These are phyloP conservation scores for Mycosphaerella arachidis DNA, from an alignment of 2,329 filamentous ascomycete species.

Conservation along the genomic window DNA sequence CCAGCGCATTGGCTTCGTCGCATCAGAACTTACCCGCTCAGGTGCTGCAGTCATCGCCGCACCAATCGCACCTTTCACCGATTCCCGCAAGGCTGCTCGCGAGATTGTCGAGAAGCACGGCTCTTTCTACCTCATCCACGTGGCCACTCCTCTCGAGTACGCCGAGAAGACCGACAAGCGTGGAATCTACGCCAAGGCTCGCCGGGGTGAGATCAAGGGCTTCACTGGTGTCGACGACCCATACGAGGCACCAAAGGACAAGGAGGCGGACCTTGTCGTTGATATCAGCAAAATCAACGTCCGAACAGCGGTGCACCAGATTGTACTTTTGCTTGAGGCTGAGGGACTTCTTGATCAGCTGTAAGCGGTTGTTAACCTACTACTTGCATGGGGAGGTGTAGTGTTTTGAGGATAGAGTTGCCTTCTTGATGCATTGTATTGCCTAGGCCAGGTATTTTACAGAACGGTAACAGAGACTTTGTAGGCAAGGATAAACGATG, in stretches of 20 bases:
- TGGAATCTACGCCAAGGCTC: conserved; percentile 80
- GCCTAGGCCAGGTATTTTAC: background rate
- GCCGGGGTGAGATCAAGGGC: conserved; percentile 88
- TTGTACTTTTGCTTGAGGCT: conserved; percentile 86
- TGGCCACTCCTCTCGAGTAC: conserved; percentile 86
- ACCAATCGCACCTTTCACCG: conserved; percentile 89
- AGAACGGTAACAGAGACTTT: background rate
- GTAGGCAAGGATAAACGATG: background rate
- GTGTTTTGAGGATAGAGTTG: background rate
- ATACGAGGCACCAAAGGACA: conserved; percentile 77
- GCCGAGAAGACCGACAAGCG: conserved; percentile 93
- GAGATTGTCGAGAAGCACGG: conserved; percentile 85
- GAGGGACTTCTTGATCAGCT: conserved; percentile 75
- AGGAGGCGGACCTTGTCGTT: conserved; percentile 80
- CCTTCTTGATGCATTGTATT: background rate
- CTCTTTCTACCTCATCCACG: conserved; percentile 91
- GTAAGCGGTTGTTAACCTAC: conserved; percentile 19
- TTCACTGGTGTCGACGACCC: conserved; percentile 98
- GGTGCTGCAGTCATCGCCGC: conserved; percentile 94
- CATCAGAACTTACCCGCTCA: conserved; percentile 86
- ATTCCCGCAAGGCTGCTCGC: conserved; percentile 68
- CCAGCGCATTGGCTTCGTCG: conserved; percentile 91
- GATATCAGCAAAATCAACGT: conserved; percentile 83
- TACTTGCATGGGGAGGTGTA: background rate
- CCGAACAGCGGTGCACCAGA: conserved; percentile 92